Conservation (phyloP, 331 rosid species). For the Acacia pycnantha region DNA sequence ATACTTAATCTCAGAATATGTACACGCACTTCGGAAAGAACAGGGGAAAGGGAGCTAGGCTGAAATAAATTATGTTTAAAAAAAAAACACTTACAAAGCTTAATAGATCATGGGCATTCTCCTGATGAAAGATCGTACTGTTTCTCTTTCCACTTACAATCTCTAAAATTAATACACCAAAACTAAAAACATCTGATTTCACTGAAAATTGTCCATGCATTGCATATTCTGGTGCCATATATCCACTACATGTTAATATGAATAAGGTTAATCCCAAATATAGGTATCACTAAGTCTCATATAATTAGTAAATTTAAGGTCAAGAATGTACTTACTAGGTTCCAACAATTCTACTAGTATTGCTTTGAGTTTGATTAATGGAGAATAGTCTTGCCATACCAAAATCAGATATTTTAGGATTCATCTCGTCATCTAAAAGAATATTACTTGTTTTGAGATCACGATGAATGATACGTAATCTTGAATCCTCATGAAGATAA, state of each 20-base stretch:
- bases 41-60: not conserved
- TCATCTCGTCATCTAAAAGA: constrained; percentile 1
- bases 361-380: no score
- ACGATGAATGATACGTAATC: constrained; percentile 17
- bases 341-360: no score
- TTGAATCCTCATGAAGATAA: constrained; percentile 42
- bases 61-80: no score
- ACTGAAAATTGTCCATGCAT: not conserved
- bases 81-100: not conserved
- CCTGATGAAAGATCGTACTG: no score
- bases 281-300: no score
- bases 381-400: no score
- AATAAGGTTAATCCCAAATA: no score
- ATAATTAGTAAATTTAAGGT: no score
- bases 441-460: not conserved
- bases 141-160: not conserved
- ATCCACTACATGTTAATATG: not conserved
- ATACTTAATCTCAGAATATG: not conserved
- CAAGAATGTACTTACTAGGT: no score
- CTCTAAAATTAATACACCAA: not conserved
- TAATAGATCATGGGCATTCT: not conserved
- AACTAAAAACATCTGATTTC: not conserved
- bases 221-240: not conserved
- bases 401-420: no score
- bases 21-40: not conserved